These are phyloP conservation scores for Lactarius hatsudake DNA, from an alignment of 768 basidiomycete species.

Conservation along the genomic window DNA sequence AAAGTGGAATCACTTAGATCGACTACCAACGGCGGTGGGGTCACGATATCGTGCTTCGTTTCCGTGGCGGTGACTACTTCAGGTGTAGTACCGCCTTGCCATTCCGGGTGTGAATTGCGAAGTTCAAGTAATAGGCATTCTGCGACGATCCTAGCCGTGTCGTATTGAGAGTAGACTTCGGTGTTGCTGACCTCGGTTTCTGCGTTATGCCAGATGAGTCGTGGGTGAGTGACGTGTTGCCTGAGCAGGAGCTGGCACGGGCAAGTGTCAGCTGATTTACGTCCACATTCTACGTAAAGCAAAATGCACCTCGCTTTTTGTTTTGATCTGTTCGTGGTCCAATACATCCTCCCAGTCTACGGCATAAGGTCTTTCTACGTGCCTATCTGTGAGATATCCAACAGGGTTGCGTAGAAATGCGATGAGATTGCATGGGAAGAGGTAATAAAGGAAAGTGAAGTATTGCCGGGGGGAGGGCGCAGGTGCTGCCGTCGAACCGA, in stretches of 20 bases:
- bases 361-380: constrained; percentile 57
- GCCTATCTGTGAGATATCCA: constrained; percentile 54
- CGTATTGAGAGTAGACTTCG: constrained; percentile 21
- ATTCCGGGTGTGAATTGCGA: constrained; percentile 20
- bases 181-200: constrained; percentile 21
- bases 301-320: constrained; percentile 62
- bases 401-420: constrained; percentile 72
- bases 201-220: constrained; percentile 24
- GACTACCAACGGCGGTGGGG: constrained; percentile 4
- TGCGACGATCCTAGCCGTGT: constrained; percentile 23
- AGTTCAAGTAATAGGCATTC: constrained; percentile 25
- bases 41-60: neutral
- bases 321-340: constrained; percentile 65
- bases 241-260: constrained; percentile 22
- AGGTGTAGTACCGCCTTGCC: neutral
- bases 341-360: constrained; percentile 69
- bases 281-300: neutral
- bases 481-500: constrained; percentile 49
- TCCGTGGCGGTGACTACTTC: neutral
- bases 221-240: constrained; percentile 25
- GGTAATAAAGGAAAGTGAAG: constrained; percentile 81
- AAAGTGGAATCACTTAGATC: constrained; percentile 13
- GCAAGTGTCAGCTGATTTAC: neutral
- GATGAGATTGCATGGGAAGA: constrained; percentile 87
- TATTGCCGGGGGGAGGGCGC: constrained; percentile 62